Percentiles rank a stretch among this genome's conserved stretches.
Evolutionary conservation across 1,139 yeast genomes (phyloP).

Genomic region (Hanseniaspora uvarum): DNA sequence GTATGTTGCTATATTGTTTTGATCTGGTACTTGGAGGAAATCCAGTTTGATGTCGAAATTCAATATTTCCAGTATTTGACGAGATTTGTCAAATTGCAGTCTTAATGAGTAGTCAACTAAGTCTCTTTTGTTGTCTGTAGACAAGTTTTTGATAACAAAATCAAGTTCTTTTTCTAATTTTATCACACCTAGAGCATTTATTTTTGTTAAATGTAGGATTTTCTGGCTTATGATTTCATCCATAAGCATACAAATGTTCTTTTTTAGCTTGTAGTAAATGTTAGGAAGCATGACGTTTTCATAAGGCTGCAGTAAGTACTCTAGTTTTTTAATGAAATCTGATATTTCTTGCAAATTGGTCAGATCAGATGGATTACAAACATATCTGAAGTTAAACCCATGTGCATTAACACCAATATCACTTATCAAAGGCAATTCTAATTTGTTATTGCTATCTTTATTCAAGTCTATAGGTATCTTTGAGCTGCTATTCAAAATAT

Average conservation of each 20-base stretch:
- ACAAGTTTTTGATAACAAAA: conserved; percentile 52
- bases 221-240: conserved; percentile 52
- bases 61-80: conserved; percentile 70
- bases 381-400: conserved; percentile 19
- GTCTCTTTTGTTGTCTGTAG: conserved; percentile 32
- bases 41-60: conserved; percentile 75
- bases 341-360: conserved; percentile 33
- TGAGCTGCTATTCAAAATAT: conserved; percentile 3
- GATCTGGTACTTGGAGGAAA: conserved; percentile 34
- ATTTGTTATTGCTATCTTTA: neutral
- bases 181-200: conserved; percentile 76
- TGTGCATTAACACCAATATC: conserved; percentile 1
- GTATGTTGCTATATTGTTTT: neutral
- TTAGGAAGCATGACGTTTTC: conserved; percentile 46
- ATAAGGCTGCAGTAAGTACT: conserved; percentile 53
- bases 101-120: conserved; percentile 50
- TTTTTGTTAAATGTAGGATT: conserved; percentile 53
- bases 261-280: conserved; percentile 42
- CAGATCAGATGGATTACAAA: conserved; percentile 30
- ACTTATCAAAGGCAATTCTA: neutral
- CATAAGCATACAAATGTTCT: conserved; percentile 42
- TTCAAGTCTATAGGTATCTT: neutral
- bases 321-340: conserved; percentile 56
- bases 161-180: conserved; percentile 77
- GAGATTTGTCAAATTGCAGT: conserved; percentile 66